phyloP scores from a whole-genome alignment of 352 stramenopile genomes.

The Globisporangium irregulare region DNA sequence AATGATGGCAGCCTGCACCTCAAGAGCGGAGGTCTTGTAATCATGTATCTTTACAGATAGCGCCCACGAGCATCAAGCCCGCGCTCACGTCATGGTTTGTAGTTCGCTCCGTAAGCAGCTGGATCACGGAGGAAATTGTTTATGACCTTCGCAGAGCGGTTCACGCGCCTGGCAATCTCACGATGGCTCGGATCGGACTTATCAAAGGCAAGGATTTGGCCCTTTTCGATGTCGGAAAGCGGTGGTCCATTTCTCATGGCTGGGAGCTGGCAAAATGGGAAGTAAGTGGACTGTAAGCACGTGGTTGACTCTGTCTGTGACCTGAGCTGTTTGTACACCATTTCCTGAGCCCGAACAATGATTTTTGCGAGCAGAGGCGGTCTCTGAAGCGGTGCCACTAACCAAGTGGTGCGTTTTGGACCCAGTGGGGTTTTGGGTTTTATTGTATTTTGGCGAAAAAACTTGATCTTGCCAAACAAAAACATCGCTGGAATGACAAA shows the following conservation, averaged over 20 bases:
- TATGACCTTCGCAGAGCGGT: not conserved
- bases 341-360: not conserved
- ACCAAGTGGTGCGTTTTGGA: no score
- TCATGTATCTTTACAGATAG: no score
- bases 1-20: no score
- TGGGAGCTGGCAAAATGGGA: not conserved
- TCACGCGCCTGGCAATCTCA: not conserved
- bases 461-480: no score
- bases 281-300: not conserved
- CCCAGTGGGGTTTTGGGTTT: no score
- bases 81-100: not conserved
- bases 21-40: no score
- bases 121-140: not conserved
- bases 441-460: no score
- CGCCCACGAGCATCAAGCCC: not conserved
- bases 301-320: not conserved
- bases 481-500: no score
- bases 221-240: not conserved
- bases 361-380: no score
- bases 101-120: not conserved
- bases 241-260: not conserved
- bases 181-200: not conserved
- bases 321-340: not conserved
- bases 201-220: not conserved
- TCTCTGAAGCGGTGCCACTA: not conserved